A percentile compares a stretch with the other conserved stretches of the same genome.
phyloP scores from a whole-genome alignment of 2,329 filamentous ascomycete species.

The Penicillium sp. region DNA sequence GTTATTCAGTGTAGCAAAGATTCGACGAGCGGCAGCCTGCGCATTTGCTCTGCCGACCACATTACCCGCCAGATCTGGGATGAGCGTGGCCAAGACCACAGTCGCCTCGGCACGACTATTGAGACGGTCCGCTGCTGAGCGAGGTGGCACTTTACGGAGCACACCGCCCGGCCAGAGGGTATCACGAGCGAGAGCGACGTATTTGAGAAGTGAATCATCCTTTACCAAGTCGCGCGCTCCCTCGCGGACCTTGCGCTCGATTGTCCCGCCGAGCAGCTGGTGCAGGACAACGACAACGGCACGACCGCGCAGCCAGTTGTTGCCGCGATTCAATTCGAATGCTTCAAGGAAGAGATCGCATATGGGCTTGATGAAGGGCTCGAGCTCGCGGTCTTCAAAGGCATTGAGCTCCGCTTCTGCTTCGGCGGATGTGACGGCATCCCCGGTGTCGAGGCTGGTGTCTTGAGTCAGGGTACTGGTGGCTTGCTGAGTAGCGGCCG shows the following conservation, averaged over 20 bases:
- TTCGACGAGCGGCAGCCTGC: constrained; percentile 78
- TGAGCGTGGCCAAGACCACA: constrained; percentile 78
- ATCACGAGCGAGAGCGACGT: constrained; percentile 68
- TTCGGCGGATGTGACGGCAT: constrained; percentile 59
- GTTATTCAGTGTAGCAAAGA: constrained; percentile 92
- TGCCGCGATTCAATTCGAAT: constrained; percentile 90
- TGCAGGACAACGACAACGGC: constrained; percentile 95
- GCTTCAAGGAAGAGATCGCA: constrained; percentile 95
- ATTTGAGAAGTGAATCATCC: constrained; percentile 73
- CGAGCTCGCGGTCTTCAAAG: constrained; percentile 82
- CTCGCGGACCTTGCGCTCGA: constrained; percentile 91
- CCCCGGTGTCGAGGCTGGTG: constrained; percentile 42
- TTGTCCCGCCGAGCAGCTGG: constrained; percentile 89
- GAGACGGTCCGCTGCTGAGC: constrained; percentile 69
- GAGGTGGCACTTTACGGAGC: constrained; percentile 47
- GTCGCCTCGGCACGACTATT: constrained; percentile 82
- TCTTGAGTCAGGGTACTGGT: constrained; percentile 49
- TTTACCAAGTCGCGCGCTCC: constrained; percentile 68
- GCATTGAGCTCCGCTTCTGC: constrained; percentile 91
- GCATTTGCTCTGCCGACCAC: constrained; percentile 93
- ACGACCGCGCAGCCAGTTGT: constrained; percentile 93
- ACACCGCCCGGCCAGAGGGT: constrained; percentile 69
- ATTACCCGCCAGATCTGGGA: constrained; percentile 86
- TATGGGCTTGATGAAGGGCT: constrained; percentile 97
- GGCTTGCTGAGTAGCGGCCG: constrained; percentile 50